Evolutionary conservation across 2,329 filamentous ascomycete genomes (phyloP).

Genomic region (Emericellopsis atlantica): DNA sequence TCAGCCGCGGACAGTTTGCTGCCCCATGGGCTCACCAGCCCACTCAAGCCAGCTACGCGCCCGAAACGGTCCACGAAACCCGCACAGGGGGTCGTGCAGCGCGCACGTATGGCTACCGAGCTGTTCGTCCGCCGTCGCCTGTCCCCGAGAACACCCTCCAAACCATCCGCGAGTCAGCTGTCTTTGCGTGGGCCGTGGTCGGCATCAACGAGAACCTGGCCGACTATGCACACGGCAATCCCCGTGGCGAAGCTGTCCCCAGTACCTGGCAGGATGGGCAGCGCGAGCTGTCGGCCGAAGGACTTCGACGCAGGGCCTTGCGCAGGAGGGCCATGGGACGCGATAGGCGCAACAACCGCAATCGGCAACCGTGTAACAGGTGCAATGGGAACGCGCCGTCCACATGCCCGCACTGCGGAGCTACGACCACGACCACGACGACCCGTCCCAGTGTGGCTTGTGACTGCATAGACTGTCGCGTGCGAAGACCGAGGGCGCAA

Average conservation of each 20-base stretch:
- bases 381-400: no score
- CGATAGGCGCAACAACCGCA: no score
- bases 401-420: no score
- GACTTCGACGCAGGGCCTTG: no score
- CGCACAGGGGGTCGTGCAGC: no score
- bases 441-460: no score
- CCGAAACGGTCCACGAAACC: neutral
- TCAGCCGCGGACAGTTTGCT: slow-evolving; percentile 57
- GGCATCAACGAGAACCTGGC: slow-evolving; percentile 69
- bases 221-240: slow-evolving; percentile 47
- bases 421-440: no score
- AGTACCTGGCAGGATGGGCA: neutral
- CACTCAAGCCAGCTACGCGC: slow-evolving; percentile 30
- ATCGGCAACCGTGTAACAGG: no score
- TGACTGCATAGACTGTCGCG: no score
- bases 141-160: slow-evolving; percentile 50
- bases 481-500: no score
- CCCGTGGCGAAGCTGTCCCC: slow-evolving; percentile 42
- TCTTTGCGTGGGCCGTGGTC: slow-evolving; percentile 76
- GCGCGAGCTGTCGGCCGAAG: neutral
- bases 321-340: no score
- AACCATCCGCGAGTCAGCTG: slow-evolving; percentile 70
- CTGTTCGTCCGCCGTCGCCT: neutral
- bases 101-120: no score
- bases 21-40: slow-evolving; percentile 68